phyloP scores from a whole-genome alignment of 768 basidiomycete genomes.

The Tulasnella calospora region DNA sequence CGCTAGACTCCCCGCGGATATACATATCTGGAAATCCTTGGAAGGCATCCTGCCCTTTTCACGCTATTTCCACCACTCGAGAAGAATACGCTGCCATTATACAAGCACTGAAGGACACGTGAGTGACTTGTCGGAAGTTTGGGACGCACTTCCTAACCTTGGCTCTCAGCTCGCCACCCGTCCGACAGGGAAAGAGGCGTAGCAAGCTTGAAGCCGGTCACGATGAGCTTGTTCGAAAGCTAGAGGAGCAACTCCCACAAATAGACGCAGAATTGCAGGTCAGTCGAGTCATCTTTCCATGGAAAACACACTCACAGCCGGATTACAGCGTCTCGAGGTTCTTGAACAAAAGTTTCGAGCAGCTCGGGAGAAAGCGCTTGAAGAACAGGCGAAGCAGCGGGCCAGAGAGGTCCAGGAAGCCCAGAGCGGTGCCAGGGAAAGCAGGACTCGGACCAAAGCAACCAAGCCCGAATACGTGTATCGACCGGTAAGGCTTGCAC shows the following conservation, averaged over 20 bases:
- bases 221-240: constrained; percentile 51
- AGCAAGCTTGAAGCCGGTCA: constrained; percentile 59
- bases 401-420: constrained; percentile 50
- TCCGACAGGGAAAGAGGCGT: constrained; percentile 40
- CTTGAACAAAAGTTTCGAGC: constrained; percentile 40
- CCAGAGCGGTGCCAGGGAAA: constrained; percentile 73
- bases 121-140: constrained; percentile 29
- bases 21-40: constrained; percentile 85
- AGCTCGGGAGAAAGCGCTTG: constrained; percentile 30
- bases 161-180: neutral
- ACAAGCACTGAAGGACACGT: constrained; percentile 50
- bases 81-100: constrained; percentile 67
- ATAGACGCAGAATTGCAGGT: constrained; percentile 68
- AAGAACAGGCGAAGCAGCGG: constrained; percentile 12
- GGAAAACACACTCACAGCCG: neutral
- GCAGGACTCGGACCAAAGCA: constrained; percentile 68
- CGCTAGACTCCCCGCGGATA: constrained; percentile 73
- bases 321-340: neutral
- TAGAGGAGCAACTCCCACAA: constrained; percentile 57
- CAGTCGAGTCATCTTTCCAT: constrained; percentile 38
- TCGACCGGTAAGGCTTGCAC: constrained; percentile 33
- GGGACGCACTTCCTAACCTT: neutral
- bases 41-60: constrained; percentile 78
- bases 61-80: constrained; percentile 62
- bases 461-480: constrained; percentile 76